These are phyloP conservation scores for Conringia planisiliqua DNA, from an alignment of 345 rosid species.

Conservation along the genomic window DNA sequence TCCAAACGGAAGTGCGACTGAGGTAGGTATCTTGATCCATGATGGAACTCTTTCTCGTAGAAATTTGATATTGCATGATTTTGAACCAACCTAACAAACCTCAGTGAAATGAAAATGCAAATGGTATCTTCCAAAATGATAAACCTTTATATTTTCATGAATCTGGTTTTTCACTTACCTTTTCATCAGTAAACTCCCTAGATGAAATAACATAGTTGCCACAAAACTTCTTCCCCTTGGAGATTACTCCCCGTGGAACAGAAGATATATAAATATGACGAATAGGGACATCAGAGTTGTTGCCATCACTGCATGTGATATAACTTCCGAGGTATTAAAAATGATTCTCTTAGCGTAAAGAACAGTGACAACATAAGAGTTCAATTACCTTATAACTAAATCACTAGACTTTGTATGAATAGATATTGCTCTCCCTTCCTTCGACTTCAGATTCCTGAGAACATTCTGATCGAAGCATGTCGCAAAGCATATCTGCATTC, in stretches of 20 bases:
- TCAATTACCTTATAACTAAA: constrained; percentile 58
- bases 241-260: constrained; percentile 49
- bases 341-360: not conserved
- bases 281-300: constrained; percentile 21
- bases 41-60: constrained; percentile 80
- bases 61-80: constrained; percentile 81
- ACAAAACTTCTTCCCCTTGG: constrained; percentile 57
- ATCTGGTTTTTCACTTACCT: constrained; percentile 43
- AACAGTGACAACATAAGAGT: constrained; percentile 9
- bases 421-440: constrained; percentile 68
- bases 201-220: constrained; percentile 85
- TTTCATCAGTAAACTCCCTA: constrained; percentile 68
- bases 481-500: constrained; percentile 90
- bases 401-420: constrained; percentile 71
- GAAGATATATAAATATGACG: constrained; percentile 28
- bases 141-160: not conserved
- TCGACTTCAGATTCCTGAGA: constrained; percentile 56
- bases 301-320: constrained; percentile 26
- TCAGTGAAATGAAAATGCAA: not conserved
- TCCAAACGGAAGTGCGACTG: constrained; percentile 93
- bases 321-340: not conserved
- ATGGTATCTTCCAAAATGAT: not conserved
- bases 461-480: constrained; percentile 87
- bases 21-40: constrained; percentile 90
- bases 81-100: constrained; percentile 80